Conservation (phyloP, 768 basidiomycete species). For the Mycena venus region DNA sequence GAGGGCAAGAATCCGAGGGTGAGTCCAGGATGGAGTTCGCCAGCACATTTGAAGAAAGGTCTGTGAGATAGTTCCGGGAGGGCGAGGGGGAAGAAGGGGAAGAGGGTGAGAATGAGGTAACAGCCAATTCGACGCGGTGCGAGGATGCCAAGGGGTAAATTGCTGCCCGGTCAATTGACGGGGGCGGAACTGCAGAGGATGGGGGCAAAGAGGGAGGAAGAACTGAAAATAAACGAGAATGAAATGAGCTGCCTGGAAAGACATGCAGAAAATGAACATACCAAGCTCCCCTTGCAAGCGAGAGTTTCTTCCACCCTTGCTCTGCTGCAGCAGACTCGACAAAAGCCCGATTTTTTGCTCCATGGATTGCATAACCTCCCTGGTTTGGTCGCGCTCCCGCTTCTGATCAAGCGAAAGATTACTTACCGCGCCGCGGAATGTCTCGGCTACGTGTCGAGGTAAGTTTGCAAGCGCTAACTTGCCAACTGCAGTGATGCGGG, state of each 20-base stretch:
- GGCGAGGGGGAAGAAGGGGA: too few species aligned
- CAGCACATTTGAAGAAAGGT: too few species aligned
- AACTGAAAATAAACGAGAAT: background rate
- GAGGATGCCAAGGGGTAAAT: too few species aligned
- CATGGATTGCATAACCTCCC: background rate
- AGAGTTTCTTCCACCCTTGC: background rate
- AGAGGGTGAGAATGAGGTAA: too few species aligned
- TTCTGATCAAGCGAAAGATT: background rate
- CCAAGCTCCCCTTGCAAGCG: background rate
- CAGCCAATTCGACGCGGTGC: too few species aligned
- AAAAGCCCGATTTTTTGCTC: background rate
- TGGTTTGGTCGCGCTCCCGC: background rate
- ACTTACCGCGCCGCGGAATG: background rate
- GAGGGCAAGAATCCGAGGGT: too few species aligned
- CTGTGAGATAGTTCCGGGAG: too few species aligned
- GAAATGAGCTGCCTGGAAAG: background rate
- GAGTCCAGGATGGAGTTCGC: too few species aligned
- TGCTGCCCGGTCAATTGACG: too few species aligned
- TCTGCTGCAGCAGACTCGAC: conserved; percentile 1
- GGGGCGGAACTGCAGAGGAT: background rate
- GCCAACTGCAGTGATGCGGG: background rate
- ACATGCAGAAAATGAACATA: background rate
- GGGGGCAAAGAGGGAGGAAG: background rate
- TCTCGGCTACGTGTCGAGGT: background rate
- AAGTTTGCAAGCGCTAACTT: background rate